Percentiles rank a stretch among this genome's conserved stretches.
phyloP scores from a whole-genome alignment of 306 rosid genomes.

The Trifolium fragiferum region DNA sequence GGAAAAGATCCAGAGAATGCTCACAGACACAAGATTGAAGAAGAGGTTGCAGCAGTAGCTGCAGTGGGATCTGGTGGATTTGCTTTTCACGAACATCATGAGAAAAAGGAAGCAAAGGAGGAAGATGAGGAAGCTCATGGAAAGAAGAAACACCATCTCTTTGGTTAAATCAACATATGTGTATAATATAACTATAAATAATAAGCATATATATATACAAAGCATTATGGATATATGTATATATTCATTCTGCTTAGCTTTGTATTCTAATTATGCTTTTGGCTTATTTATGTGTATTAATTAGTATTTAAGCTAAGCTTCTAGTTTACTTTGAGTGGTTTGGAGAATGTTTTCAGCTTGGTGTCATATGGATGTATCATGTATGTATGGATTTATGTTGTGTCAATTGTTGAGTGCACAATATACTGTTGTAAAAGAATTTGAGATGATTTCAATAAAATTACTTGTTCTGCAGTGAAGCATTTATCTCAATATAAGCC shows the following conservation, averaged over 20 bases:
- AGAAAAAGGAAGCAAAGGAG: conserved; percentile 63
- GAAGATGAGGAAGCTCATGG: conserved; percentile 69
- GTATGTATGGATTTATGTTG: neutral
- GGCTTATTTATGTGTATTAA: conserved; percentile 18
- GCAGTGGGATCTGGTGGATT: conserved; percentile 74
- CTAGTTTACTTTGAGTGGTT: conserved; percentile 32
- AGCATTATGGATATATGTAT: conserved; percentile 17
- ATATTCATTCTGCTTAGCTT: conserved; percentile 25
- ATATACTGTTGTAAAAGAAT: conserved; percentile 11
- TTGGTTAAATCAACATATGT: conserved; percentile 41
- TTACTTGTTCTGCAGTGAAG: neutral
- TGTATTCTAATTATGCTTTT: neutral
- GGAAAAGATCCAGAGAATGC: conserved; percentile 69
- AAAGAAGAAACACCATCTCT: conserved; percentile 71
- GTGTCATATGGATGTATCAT: neutral
- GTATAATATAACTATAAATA: neutral
- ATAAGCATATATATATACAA: neutral
- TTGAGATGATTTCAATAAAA: conserved; percentile 19
- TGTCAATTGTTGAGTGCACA: neutral
- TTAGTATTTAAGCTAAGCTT: neutral
- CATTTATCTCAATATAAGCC: neutral
- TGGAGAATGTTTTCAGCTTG: conserved; percentile 36
- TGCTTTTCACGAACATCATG: conserved; percentile 80
- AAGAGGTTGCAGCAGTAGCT: conserved; percentile 67
- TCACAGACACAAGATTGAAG: conserved; percentile 77